Conservation (phyloP, 2,329 filamentous ascomycete genomes). For the Fusarium mundagurra region DNA sequence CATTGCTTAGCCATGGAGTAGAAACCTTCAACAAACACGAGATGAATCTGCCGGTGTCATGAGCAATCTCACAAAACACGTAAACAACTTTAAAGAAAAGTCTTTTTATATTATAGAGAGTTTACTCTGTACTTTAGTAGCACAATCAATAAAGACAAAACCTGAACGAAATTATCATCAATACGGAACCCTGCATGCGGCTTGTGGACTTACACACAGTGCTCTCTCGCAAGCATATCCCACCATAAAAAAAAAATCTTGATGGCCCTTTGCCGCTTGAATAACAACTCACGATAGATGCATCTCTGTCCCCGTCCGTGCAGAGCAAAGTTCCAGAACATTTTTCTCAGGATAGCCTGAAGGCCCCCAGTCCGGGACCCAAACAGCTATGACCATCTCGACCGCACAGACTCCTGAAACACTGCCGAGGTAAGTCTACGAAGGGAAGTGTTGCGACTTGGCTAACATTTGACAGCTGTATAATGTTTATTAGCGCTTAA, state of each 20-base stretch:
- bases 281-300: conserved; percentile 4
- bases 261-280: neutral
- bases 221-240: neutral
- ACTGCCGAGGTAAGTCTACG: conserved; percentile 10
- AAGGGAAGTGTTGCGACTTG: conserved; percentile 21
- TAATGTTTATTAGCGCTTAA: conserved; percentile 9
- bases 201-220: neutral
- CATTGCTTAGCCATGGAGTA: neutral
- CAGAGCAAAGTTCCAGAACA: conserved; percentile 25
- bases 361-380: neutral
- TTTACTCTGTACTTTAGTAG: neutral
- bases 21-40: neutral
- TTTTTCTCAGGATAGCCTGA: conserved; percentile 16
- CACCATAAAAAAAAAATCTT: neutral
- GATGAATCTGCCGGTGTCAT: neutral
- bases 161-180: conserved; percentile 13
- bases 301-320: neutral
- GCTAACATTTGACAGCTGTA: conserved; percentile 19
- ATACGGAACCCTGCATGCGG: conserved; percentile 1
- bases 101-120: neutral
- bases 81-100: neutral
- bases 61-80: neutral
- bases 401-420: conserved; percentile 30
- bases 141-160: conserved; percentile 18
- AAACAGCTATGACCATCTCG: conserved; percentile 12